A percentile compares a stretch with the other conserved stretches of the same genome.
phyloP scores from a whole-genome alignment of 2,329 filamentous ascomycete genomes.

The Chalara sp. region DNA sequence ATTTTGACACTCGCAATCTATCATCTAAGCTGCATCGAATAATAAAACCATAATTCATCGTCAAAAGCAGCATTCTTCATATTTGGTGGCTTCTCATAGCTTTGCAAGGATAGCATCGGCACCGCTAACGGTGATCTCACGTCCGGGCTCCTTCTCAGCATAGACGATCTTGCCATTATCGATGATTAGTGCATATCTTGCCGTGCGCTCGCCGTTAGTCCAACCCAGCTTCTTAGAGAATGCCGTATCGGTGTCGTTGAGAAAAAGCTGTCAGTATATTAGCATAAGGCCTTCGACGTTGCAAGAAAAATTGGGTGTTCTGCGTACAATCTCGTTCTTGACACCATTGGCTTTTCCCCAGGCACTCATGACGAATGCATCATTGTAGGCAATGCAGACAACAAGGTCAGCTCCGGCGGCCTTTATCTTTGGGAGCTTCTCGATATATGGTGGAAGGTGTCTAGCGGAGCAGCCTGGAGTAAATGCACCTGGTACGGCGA shows the following conservation, averaged over 20 bases:
- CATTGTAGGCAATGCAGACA: conserved; percentile 62
- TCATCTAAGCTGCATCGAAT: no score
- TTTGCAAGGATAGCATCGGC: conserved; percentile 26
- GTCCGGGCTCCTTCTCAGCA: conserved; percentile 52
- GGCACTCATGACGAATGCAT: conserved; percentile 64
- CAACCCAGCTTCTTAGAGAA: conserved; percentile 63
- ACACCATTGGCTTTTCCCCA: conserved; percentile 67
- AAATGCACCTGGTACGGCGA: conserved; percentile 64
- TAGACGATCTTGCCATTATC: conserved; percentile 63
- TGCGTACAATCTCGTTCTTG: conserved; percentile 53
- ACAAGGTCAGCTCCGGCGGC: conserved; percentile 63
- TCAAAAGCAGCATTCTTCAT: no score
- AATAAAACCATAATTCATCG: no score
- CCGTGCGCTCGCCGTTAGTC: conserved; percentile 53
- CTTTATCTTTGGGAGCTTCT: conserved; percentile 51
- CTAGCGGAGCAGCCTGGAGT: conserved; percentile 62
- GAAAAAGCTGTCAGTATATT: conserved; percentile 45
- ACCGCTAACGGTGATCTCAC: conserved; percentile 23
- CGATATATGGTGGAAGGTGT: conserved; percentile 64
- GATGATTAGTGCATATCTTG: conserved; percentile 59
- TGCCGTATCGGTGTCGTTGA: conserved; percentile 55
- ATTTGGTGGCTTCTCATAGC: conserved; percentile 11
- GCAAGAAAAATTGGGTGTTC: background rate
- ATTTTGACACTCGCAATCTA: no score
- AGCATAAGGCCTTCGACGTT: background rate